Conservation (phyloP, 371 early-diverging fungal genomes). For the Chytridium lagenaria region DNA sequence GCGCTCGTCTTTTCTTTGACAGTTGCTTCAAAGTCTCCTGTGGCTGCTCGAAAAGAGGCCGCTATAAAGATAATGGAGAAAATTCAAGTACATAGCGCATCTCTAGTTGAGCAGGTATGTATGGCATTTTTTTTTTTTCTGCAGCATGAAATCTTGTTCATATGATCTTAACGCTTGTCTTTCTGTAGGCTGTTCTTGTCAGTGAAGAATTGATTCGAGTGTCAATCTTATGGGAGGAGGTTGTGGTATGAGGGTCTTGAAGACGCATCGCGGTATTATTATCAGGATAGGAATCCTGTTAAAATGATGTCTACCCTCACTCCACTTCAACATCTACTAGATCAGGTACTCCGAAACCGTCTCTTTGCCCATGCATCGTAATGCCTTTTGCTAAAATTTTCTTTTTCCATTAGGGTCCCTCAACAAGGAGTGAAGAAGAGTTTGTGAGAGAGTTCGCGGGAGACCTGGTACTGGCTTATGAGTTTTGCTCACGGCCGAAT, state of each 20-base stretch:
- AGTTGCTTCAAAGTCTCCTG: slow-evolving; percentile 92
- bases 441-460: slow-evolving; percentile 95
- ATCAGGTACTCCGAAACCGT: slow-evolving; percentile 39
- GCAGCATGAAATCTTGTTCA: no score
- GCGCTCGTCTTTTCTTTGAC: slow-evolving; percentile 93
- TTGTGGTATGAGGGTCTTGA: slow-evolving; percentile 96
- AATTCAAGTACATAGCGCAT: slow-evolving; percentile 79
- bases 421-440: slow-evolving; percentile 91
- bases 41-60: slow-evolving; percentile 71
- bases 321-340: slow-evolving; percentile 87
- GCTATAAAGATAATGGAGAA: slow-evolving; percentile 90
- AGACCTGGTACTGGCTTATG: slow-evolving; percentile 90
- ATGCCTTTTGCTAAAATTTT: no score
- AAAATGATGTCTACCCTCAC: slow-evolving; percentile 89
- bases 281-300: slow-evolving; percentile 80
- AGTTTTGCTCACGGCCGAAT: slow-evolving; percentile 85
- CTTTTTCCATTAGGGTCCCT: slow-evolving; percentile 69
- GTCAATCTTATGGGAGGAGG: slow-evolving; percentile 95
- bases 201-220: slow-evolving; percentile 96
- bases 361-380: no score
- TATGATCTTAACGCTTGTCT: no score
- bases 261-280: slow-evolving; percentile 85
- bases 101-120: slow-evolving; percentile 91
- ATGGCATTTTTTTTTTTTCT: no score
- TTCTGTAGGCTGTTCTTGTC: slow-evolving; percentile 67